Evolutionary conservation across 306 rosid genomes (phyloP), one percentile per base, ranked within the genome.

Genomic region (Trifolium pratense): DNA sequence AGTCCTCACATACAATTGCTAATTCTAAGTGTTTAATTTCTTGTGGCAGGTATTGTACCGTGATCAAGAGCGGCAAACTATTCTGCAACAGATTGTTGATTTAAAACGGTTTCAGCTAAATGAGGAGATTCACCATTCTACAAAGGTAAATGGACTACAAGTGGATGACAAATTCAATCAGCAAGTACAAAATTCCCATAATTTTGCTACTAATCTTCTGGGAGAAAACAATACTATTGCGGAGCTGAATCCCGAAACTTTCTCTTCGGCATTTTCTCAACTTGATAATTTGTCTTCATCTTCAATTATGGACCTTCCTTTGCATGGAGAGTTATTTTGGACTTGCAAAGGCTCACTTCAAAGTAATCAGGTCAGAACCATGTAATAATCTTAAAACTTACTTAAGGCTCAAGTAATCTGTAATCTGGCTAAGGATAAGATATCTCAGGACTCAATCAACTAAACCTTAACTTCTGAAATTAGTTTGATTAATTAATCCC

Each of bases 51-150:
- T 79, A 20, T 23, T 31, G 73, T 21, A 57, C 74, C 71, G 60
- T 57, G 78, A 60, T 78, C 85, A 85, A 79, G 85, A 82, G 67
- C 68, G 86, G 40, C 79, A 70, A 68, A 70, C 57, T 60, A 84
- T 89, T 84, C 70, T 88, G 84, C 89, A 83, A 70, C 98, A 93
- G 84, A 88, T 93, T 76, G 76, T 86, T 39, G 97, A 85, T 67
- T 84, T 91, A 76, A 87, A 83, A 75, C 82, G 77, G 77, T 82
- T 88, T 74, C 97, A 89, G 68, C 78, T 79, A 61, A 77, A 42
- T 46, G 78, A 72, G 72, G 88, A 75, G 42, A 68, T 52, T 13
- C 75, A 60, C 45, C 71, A 70, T 73, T 75, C 84, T 15, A 81
- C 79, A 42, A 63, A 76, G 79, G 60, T 78, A 45, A 79, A 40